phyloP scores from a whole-genome alignment of 495 filamentous ascomycete species.

The Penicillium longicatenatum region DNA sequence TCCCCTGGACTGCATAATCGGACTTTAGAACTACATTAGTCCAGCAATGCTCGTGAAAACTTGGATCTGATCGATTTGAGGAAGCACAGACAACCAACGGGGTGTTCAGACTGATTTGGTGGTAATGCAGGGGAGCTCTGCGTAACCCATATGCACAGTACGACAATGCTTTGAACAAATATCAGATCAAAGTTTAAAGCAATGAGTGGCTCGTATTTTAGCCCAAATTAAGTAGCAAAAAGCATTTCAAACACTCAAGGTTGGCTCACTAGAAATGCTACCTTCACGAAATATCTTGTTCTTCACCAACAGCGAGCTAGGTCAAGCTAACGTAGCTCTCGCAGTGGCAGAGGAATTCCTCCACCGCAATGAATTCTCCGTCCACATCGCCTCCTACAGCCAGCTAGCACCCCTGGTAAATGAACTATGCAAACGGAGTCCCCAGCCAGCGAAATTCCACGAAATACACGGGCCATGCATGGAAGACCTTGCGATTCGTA shows the following conservation, averaged over 20 bases:
- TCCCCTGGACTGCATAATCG: no score
- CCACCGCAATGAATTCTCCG: slow-evolving; percentile 41
- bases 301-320: slow-evolving; percentile 57
- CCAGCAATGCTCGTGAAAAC: no score
- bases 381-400: slow-evolving; percentile 57
- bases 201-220: neutral
- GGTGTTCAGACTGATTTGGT: no score
- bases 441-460: slow-evolving; percentile 38
- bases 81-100: no score
- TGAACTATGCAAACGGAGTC: slow-evolving; percentile 30
- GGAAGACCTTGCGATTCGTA: slow-evolving; percentile 45
- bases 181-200: neutral
- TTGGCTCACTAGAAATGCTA: neutral
- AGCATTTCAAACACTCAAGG: neutral
- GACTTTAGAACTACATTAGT: no score
- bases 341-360: slow-evolving; percentile 55
- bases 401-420: slow-evolving; percentile 33
- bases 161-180: neutral
- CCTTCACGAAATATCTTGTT: slow-evolving; percentile 39
- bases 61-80: no score
- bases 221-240: neutral
- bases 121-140: no score
- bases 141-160: neutral
- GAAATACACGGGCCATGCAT: slow-evolving; percentile 43
- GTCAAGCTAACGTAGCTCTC: slow-evolving; percentile 57